Conservation (phyloP, 768 basidiomycete genomes). For the Rhizopogon vinicolor region DNA sequence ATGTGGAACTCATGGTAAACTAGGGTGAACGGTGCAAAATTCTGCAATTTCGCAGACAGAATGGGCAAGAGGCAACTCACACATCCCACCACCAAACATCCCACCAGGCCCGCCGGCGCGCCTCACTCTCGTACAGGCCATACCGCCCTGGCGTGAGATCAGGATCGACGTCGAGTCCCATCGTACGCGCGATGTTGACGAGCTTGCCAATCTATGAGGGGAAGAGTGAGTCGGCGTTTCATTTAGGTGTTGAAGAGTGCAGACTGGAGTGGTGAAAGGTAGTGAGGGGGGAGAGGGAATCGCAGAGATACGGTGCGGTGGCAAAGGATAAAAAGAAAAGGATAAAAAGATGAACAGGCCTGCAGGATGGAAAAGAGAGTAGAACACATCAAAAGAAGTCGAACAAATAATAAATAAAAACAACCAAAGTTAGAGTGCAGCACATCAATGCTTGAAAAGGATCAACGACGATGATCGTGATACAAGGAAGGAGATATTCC, state of each 20-base stretch:
- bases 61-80: slow-evolving; percentile 38
- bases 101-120: slow-evolving; percentile 68
- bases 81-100: slow-evolving; percentile 73
- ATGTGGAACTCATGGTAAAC: neutral
- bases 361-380: neutral
- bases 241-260: neutral
- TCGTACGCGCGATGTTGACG: slow-evolving; percentile 57
- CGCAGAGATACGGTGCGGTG: neutral
- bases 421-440: neutral
- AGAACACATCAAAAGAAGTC: neutral
- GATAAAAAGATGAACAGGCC: slow-evolving; percentile 4
- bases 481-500: neutral
- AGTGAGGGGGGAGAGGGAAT: neutral
- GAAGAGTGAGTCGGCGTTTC: neutral
- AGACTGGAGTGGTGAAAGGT: neutral
- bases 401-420: neutral
- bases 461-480: neutral
- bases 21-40: too few relatives aligned
- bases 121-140: slow-evolving; percentile 46
- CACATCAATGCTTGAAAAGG: neutral
- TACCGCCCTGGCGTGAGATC: slow-evolving; percentile 46
- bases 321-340: slow-evolving; percentile 5
- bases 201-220: slow-evolving; percentile 58
- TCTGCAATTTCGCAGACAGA: neutral
- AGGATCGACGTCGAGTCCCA: slow-evolving; percentile 60